Conservation (phyloP, 2,329 filamentous ascomycete species). For the Penicillium thymicola region DNA sequence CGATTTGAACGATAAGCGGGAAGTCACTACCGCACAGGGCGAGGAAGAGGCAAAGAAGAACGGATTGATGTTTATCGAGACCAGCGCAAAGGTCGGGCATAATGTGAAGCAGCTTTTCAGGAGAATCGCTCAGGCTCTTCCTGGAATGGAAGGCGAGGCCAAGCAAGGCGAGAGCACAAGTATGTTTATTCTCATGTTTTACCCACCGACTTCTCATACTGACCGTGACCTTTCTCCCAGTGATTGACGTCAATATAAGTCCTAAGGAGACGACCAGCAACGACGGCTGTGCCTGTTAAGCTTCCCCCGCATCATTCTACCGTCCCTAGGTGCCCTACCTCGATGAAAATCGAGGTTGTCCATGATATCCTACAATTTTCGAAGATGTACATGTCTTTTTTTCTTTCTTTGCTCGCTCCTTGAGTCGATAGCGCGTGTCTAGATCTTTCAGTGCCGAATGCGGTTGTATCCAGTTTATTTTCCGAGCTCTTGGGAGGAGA, state of each 20-base stretch:
- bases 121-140: constrained; percentile 95
- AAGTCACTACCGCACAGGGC: constrained; percentile 93
- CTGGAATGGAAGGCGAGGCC: constrained; percentile 93
- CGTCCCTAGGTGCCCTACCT: constrained; percentile 14
- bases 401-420: constrained; percentile 23
- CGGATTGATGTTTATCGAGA: constrained; percentile 98
- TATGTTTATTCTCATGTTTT: constrained; percentile 48
- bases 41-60: constrained; percentile 98
- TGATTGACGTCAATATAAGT: constrained; percentile 92
- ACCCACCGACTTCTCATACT: constrained; percentile 16
- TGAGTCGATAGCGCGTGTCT: constrained; percentile 34
- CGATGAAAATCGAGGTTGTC: constrained; percentile 33
- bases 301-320: constrained; percentile 7
- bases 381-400: constrained; percentile 39
- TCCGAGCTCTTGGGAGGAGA: constrained; percentile 15
- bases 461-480: constrained; percentile 15
- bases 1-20: constrained; percentile 94
- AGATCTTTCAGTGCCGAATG: constrained; percentile 21
- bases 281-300: constrained; percentile 68
- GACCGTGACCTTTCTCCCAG: constrained; percentile 45
- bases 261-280: constrained; percentile 64
- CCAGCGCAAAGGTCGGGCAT: constrained; percentile 93
- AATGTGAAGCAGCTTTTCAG: constrained; percentile 98
- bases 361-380: constrained; percentile 36
- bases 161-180: constrained; percentile 75